Conservation (phyloP, 2,329 filamentous ascomycete genomes). For the Pleomassaria siparia region DNA sequence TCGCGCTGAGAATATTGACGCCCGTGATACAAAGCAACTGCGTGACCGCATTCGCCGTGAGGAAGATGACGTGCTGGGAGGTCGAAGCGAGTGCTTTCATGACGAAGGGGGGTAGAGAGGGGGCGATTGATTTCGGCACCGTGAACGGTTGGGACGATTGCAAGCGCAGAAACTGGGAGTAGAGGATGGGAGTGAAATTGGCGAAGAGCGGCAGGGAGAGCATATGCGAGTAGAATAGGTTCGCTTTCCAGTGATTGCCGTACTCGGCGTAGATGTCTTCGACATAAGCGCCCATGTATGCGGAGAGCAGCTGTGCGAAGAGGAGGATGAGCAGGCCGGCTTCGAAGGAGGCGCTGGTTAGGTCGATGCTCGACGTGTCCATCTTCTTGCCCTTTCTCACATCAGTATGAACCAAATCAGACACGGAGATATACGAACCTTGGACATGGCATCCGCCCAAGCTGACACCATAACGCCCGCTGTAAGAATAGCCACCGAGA, state of each 20-base stretch:
- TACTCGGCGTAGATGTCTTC: conserved; percentile 85
- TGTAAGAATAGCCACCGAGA: conserved; percentile 81
- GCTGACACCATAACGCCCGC: conserved; percentile 84
- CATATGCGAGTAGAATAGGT: conserved; percentile 87
- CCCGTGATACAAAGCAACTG: conserved; percentile 95
- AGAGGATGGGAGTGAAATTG: conserved; percentile 68
- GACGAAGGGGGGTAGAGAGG: conserved; percentile 29
- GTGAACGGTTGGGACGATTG: conserved; percentile 63
- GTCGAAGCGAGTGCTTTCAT: conserved; percentile 35
- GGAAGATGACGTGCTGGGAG: conserved; percentile 71
- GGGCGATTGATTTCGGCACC: conserved; percentile 32
- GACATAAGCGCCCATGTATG: conserved; percentile 93
- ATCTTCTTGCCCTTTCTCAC: conserved; percentile 45
- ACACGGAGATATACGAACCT: conserved; percentile 56
- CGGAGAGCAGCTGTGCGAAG: conserved; percentile 83
- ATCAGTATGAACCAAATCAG: background rate
- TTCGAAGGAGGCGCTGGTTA: conserved; percentile 54
- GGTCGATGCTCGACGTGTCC: conserved; percentile 43
- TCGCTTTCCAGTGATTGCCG: conserved; percentile 91
- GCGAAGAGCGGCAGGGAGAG: conserved; percentile 76
- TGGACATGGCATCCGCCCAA: conserved; percentile 83
- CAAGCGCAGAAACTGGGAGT: conserved; percentile 64
- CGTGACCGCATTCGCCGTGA: conserved; percentile 78
- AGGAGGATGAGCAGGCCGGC: conserved; percentile 81
- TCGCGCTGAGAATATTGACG: conserved; percentile 89